Conservation (phyloP, 768 basidiomycete genomes). For the Boletus vermiculosoides region DNA sequence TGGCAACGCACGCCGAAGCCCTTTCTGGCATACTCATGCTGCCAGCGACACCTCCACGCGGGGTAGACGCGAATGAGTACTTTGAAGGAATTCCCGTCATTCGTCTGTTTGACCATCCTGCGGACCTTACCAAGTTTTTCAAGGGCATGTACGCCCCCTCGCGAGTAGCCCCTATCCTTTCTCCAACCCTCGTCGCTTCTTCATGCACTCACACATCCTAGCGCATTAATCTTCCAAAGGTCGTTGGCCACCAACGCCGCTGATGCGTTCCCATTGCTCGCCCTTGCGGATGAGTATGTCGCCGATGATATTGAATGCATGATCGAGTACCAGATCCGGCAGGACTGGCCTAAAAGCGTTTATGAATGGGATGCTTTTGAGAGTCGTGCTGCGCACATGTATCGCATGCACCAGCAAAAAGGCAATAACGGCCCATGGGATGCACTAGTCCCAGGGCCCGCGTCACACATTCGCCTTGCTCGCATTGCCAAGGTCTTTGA, state of each 20-base stretch:
- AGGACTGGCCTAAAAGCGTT: background rate
- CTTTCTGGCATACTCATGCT: background rate
- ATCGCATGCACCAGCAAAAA: background rate
- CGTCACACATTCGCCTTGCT: background rate
- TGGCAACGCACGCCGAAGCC: background rate
- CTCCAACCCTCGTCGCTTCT: background rate
- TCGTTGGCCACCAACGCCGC: background rate
- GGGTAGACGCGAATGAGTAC: background rate
- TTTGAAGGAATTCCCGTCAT: background rate
- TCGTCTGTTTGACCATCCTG: background rate
- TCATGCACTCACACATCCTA: background rate
- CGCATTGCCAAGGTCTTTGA: background rate
- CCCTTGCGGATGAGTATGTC: constrained; percentile 1
- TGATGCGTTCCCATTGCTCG: background rate
- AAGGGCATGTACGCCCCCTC: background rate
- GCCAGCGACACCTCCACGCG: too few species aligned
- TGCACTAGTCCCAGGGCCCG: background rate
- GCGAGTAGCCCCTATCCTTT: background rate
- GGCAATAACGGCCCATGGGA: background rate
- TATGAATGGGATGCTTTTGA: background rate
- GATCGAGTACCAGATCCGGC: background rate
- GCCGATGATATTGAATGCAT: background rate
- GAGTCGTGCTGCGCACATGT: background rate
- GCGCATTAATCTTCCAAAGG: background rate
- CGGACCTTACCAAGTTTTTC: background rate